Evolutionary conservation across 768 basidiomycete genomes (phyloP), one percentile per base, ranked within the genome.

Genomic region (Gloeopeniophorella convolvens): DNA sequence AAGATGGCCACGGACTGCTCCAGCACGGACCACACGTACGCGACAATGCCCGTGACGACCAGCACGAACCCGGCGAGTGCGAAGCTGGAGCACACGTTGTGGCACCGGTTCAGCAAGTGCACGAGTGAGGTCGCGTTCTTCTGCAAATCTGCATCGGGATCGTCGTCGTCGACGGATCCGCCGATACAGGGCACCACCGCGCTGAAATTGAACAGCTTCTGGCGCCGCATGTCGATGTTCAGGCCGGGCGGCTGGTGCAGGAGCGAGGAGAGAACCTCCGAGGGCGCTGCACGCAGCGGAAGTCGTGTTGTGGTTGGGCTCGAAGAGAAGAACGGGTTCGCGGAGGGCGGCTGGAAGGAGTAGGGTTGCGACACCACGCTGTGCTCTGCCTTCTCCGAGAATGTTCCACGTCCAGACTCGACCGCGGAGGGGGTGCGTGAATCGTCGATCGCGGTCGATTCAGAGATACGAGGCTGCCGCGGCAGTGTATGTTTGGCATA

Each of bases 11-110:
- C 31, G 13, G 42, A 21, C 12, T 11, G 21, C 23, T 47, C 54
- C 10, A 55, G 23, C 2, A 24, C 9, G 18, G 26, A 34, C 54
- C 50, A 55, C 26, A 51, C 16, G 15, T 30, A 52, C 12, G 40
- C 26, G 13, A 51, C 21, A 3, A 55, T 6, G 4, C 54, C 54
- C 5, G 18, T 33, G 10, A 55, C 24, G 13, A 32, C 31, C 28
- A 56, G 31, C 6, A 40, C 21, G 30, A 43, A 53, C 13, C 51
- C 55, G n/a, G 27, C 28, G 21, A 56, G 24, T 28, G 15, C 31
- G 18, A 56, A 54, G 18, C 24, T 23, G 12, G 31, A 28, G 28
- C 52, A 54, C 33, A 44, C 34, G 8, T n/a, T 20, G 31, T 54
- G 45, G 12, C 45, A 47, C 7, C 26, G 42, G 39, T 39, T 41